A percentile compares a stretch with the other conserved stretches of the same genome.
Conservation (phyloP, 495 filamentous ascomycete species). For the Annulohypoxylon bovei region DNA sequence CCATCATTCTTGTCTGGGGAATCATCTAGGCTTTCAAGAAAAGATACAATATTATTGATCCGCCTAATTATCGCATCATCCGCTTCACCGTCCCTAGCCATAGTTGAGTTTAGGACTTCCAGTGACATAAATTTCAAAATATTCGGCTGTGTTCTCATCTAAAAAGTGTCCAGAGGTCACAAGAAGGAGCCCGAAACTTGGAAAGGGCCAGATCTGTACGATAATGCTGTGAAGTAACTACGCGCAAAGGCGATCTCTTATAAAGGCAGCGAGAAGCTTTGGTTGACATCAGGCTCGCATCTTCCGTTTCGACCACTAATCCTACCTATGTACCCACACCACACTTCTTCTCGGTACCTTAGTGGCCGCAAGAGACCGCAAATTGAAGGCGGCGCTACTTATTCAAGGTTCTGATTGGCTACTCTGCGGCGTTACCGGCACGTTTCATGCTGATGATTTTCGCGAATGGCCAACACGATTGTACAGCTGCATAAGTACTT, state of each 20-base stretch:
- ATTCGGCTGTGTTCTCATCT: neutral
- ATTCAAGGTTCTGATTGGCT: too few relatives aligned
- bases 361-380: too few relatives aligned
- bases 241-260: constrained; percentile 2
- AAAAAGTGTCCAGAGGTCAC: neutral
- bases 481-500: too few relatives aligned
- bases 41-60: neutral
- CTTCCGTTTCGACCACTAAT: too few relatives aligned
- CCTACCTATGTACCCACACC: too few relatives aligned
- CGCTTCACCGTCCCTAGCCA: neutral
- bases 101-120: neutral
- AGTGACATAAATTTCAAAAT: constrained; percentile 1
- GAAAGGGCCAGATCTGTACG: neutral
- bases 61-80: neutral
- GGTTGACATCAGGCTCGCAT: too few relatives aligned
- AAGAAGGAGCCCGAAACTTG: neutral
- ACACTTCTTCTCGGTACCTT: too few relatives aligned
- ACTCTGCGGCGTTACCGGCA: too few relatives aligned
- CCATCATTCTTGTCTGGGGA: neutral
- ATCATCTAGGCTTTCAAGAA: neutral
- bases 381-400: too few relatives aligned
- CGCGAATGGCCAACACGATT: too few relatives aligned
- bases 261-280: neutral
- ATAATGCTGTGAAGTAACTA: neutral
- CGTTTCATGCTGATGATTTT: too few relatives aligned